Conservation (phyloP, 805 yeast species). For the Saccharomycopsis malanga region DNA sequence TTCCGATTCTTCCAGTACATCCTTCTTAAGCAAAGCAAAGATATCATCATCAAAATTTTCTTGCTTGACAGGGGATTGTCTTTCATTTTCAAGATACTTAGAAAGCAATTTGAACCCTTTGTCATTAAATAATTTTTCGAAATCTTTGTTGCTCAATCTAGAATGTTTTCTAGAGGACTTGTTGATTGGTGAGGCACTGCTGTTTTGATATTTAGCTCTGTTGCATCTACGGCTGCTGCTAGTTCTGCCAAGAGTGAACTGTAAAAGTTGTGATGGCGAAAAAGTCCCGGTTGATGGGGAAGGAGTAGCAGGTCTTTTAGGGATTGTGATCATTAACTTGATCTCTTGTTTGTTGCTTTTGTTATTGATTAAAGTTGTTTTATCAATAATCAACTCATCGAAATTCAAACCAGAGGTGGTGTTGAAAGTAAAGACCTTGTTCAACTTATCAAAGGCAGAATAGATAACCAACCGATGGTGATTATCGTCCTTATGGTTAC, state of each 20-base stretch:
- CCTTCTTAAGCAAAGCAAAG: background rate
- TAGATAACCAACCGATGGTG: background rate
- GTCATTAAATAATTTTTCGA: background rate
- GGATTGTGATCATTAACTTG: slow-evolving; percentile 1
- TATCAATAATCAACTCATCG: slow-evolving; percentile 3
- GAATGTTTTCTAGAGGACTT: background rate
- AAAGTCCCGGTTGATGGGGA: background rate
- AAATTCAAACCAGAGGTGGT: background rate
- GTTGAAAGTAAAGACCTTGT: slow-evolving; percentile 3
- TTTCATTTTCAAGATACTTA: background rate
- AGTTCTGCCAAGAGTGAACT: too few species aligned
- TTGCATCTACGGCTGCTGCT: background rate
- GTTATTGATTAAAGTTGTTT: background rate
- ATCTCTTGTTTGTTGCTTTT: background rate
- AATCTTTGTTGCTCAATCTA: too few species aligned
- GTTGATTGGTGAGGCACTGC: background rate
- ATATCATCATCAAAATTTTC: background rate
- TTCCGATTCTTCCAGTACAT: background rate
- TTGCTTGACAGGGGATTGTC: background rate
- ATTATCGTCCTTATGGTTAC: background rate
- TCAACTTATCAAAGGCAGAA: background rate
- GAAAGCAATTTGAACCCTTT: background rate
- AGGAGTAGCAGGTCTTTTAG: background rate
- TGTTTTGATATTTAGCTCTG: background rate
- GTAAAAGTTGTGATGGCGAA: too few species aligned